These are phyloP conservation scores for Scortechinia acanthostroma DNA, from an alignment of 2,329 filamentous ascomycete genomes.

Conservation along the genomic window DNA sequence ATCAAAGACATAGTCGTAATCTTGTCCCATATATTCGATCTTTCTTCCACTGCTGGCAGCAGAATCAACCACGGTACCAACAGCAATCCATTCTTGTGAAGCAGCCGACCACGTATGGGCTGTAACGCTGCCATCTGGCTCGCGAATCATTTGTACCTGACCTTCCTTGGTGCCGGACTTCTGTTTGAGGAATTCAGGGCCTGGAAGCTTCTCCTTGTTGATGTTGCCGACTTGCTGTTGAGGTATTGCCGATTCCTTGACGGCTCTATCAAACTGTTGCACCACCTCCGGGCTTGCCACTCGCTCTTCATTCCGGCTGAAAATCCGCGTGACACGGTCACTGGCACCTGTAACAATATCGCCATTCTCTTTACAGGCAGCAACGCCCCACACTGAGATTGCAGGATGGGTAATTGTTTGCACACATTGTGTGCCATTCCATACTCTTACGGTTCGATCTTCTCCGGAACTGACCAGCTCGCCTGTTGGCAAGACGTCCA, in stretches of 20 bases:
- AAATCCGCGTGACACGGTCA: conserved; percentile 78
- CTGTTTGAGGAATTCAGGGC: conserved; percentile 75
- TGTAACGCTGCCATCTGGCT: conserved; percentile 73
- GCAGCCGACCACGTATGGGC: conserved; percentile 80
- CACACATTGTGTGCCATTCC: conserved; percentile 74
- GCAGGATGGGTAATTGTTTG: conserved; percentile 96
- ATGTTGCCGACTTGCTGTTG: conserved; percentile 76
- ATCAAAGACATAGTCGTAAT: conserved; percentile 94
- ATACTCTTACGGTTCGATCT: conserved; percentile 86
- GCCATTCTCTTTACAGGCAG: conserved; percentile 73
- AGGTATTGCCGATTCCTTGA: conserved; percentile 78
- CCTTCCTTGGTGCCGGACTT: conserved; percentile 92
- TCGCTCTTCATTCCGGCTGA: conserved; percentile 66
- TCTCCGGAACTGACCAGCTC: conserved; percentile 88
- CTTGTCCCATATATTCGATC: conserved; percentile 71
- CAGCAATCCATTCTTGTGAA: conserved; percentile 71
- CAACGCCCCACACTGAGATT: conserved; percentile 90
- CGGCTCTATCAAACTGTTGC: conserved; percentile 71
- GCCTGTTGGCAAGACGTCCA: conserved; percentile 71
- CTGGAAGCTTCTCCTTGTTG: conserved; percentile 86
- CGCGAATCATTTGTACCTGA: conserved; percentile 84
- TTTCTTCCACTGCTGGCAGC: conserved; percentile 77
- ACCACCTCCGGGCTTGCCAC: conserved; percentile 64
- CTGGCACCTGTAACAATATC: conserved; percentile 93
- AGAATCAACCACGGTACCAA: conserved; percentile 90